Conservation (phyloP, 371 early-diverging fungal genomes). For the Mucor irregularis region DNA sequence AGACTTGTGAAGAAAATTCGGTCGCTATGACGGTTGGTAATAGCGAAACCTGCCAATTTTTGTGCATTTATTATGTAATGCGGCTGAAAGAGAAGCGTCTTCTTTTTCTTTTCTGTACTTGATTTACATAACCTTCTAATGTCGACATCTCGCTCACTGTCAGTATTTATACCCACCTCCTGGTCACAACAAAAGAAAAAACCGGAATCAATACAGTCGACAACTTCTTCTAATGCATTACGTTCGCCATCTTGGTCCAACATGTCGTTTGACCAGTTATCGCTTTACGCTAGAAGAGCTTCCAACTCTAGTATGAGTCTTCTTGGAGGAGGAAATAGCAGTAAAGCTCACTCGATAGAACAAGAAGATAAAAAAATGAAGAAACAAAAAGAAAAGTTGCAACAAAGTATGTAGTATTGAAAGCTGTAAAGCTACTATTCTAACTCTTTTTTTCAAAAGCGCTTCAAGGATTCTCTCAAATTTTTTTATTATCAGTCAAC, state of each 20-base stretch:
- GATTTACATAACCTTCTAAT: too few species aligned
- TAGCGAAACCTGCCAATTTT: too few species aligned
- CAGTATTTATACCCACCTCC: conserved; percentile 16
- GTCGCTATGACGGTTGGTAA: too few species aligned
- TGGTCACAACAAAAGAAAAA: conserved; percentile 8
- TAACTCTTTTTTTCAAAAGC: not conserved
- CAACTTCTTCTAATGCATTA: conserved; percentile 10
- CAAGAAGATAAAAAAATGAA: conserved; percentile 16
- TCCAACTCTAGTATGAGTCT: conserved; percentile 25
- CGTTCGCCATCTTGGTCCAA: conserved; percentile 25
- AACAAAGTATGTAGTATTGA: not conserved
- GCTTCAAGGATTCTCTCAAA: conserved; percentile 8
- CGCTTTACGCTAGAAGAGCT: conserved; percentile 30
- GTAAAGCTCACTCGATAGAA: not conserved
- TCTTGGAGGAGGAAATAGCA: too few species aligned
- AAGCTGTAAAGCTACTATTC: not conserved
- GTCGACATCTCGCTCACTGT: conserved; percentile 14
- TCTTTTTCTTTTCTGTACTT: too few species aligned
- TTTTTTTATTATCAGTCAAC: conserved; percentile 30
- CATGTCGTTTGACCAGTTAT: conserved; percentile 35
- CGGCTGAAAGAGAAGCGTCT: too few species aligned
- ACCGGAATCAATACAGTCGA: not conserved
- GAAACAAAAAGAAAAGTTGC: conserved; percentile 2
- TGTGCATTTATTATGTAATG: too few species aligned
- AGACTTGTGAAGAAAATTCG: too few species aligned